phyloP scores from a whole-genome alignment of 2,329 filamentous ascomycete genomes.

The Trichoderma sp. region DNA sequence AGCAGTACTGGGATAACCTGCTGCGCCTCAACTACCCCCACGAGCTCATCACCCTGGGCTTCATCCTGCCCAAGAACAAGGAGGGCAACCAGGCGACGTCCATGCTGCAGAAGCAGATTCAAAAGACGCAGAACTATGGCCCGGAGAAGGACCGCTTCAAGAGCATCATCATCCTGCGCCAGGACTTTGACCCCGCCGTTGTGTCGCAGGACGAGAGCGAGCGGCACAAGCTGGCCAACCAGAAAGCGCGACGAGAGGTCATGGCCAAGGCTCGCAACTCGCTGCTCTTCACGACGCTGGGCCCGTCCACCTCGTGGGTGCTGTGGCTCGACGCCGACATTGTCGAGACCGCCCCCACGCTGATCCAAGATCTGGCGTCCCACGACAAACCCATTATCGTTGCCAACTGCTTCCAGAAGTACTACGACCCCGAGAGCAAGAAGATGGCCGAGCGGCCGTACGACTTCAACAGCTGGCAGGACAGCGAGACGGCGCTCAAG shows the following conservation, averaged over 20 bases:
- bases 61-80: slow-evolving; percentile 91
- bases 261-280: slow-evolving; percentile 96
- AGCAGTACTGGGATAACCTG: slow-evolving; percentile 93
- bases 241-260: slow-evolving; percentile 80
- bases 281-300: slow-evolving; percentile 90
- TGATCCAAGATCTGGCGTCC: slow-evolving; percentile 88
- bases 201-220: slow-evolving; percentile 81
- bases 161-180: slow-evolving; percentile 88
- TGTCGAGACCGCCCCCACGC: slow-evolving; percentile 76
- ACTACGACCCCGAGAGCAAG: slow-evolving; percentile 68
- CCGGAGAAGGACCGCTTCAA: slow-evolving; percentile 82
- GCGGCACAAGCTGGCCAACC: slow-evolving; percentile 87
- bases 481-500: slow-evolving; percentile 76
- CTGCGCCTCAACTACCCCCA: slow-evolving; percentile 84
- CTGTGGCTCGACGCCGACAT: slow-evolving; percentile 95
- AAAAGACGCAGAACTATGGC: slow-evolving; percentile 77
- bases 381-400: slow-evolving; percentile 91
- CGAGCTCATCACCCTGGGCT: slow-evolving; percentile 90
- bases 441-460: slow-evolving; percentile 79
- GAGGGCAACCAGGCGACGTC: slow-evolving; percentile 87
- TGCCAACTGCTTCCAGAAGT: slow-evolving; percentile 94
- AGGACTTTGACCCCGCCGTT: slow-evolving; percentile 87
- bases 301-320: slow-evolving; percentile 91
- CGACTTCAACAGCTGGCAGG: slow-evolving; percentile 97
- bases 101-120: slow-evolving; percentile 80